Conservation (phyloP, 352 stramenopile genomes). For the Phytophthora pseudosyringae region DNA sequence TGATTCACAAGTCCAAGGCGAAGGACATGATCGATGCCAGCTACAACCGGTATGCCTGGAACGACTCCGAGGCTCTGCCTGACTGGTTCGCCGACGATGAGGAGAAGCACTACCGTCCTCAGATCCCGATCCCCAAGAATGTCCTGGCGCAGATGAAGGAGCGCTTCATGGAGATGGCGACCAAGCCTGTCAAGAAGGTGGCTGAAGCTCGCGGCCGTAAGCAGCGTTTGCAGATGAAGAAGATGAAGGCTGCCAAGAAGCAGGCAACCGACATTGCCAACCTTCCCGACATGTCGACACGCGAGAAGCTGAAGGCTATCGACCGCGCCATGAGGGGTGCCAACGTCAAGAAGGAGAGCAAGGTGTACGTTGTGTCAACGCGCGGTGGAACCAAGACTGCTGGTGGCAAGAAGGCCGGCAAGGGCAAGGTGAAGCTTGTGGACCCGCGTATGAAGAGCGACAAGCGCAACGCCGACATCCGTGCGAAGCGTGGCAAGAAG, state of each 20-base stretch:
- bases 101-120: slow-evolving; percentile 97
- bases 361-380: slow-evolving; percentile 97
- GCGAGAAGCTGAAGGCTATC: slow-evolving; percentile 98
- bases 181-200: slow-evolving; percentile 99
- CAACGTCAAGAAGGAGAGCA: slow-evolving; percentile 91
- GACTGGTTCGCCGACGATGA: slow-evolving; percentile 99
- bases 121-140: slow-evolving; percentile 96
- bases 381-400: slow-evolving; percentile 70
- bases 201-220: slow-evolving; percentile 98
- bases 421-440: slow-evolving; percentile 96
- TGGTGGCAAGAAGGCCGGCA: slow-evolving; percentile 77
- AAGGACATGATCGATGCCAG: slow-evolving; percentile 98
- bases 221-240: slow-evolving; percentile 92
- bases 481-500: slow-evolving; percentile 86
- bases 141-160: slow-evolving; percentile 99
- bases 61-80: slow-evolving; percentile 95
- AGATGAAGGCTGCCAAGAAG: slow-evolving; percentile 97
- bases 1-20: slow-evolving; percentile 96
- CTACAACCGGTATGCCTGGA: slow-evolving; percentile 99
- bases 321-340: slow-evolving; percentile 96
- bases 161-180: slow-evolving; percentile 95
- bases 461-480: slow-evolving; percentile 89
- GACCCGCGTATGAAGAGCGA: slow-evolving; percentile 98
- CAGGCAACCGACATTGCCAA: slow-evolving; percentile 97
- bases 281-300: slow-evolving; percentile 96